Evolutionary conservation across 2,329 filamentous ascomycete genomes (phyloP).

Genomic region (Amphichorda felina): DNA sequence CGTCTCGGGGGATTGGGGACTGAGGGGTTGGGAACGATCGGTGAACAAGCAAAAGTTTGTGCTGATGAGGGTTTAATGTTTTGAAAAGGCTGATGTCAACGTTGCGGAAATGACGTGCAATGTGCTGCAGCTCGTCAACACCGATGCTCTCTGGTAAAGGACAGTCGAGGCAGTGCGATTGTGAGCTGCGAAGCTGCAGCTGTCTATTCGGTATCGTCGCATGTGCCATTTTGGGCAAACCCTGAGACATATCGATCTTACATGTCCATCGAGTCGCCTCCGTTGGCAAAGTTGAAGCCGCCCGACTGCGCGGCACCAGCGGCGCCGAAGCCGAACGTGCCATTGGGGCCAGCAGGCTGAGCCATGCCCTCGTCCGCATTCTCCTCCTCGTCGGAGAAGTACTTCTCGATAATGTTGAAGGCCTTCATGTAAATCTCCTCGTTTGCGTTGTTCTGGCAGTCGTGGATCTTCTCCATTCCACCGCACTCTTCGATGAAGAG

Average conservation of each 20-base stretch:
- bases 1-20: background rate
- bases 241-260: conserved; percentile 19
- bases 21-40: conserved; percentile 10
- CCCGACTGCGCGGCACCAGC: conserved; percentile 51
- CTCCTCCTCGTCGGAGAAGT: conserved; percentile 98
- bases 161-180: no score
- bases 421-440: conserved; percentile 99
- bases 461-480: conserved; percentile 99
- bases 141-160: no score
- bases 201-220: background rate
- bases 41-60: conserved; percentile 12
- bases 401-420: conserved; percentile 99
- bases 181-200: background rate
- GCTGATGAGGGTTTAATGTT: conserved; percentile 6
- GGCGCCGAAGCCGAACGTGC: conserved; percentile 69
- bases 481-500: conserved; percentile 98
- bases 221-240: background rate
- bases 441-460: conserved; percentile 99
- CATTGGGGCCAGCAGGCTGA: conserved; percentile 55
- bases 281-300: conserved; percentile 88
- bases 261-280: conserved; percentile 55
- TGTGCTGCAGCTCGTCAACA: background rate
- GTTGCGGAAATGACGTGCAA: background rate
- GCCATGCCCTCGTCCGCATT: conserved; percentile 74
- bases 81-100: no score